A percentile compares a stretch with the other conserved stretches of the same genome.
Conservation (phyloP, 148 eudicot genomes). For the Rhododendron henanense region DNA sequence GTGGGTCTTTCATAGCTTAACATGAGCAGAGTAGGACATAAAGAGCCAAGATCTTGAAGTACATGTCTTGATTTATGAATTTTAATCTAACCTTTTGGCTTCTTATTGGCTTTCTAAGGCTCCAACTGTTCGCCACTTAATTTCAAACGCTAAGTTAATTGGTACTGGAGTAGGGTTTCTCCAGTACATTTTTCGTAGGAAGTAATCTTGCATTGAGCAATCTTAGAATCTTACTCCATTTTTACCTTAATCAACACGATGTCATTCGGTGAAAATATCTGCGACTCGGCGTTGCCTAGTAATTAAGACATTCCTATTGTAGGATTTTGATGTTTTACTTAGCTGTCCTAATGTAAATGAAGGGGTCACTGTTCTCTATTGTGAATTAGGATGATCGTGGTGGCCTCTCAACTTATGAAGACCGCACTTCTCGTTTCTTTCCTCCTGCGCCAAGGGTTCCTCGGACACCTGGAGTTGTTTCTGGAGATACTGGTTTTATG, state of each 20-base stretch:
- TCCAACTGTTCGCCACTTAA: not conserved
- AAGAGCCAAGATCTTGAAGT: not conserved
- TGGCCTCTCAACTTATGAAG: constrained; percentile 60
- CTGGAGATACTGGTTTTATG: constrained; percentile 75
- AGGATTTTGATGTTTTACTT: not conserved
- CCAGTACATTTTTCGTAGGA: not conserved
- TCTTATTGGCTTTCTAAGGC: not conserved
- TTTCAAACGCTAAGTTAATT: not conserved
- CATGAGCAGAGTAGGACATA: not conserved
- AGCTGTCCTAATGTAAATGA: not conserved
- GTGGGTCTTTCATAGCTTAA: not conserved
- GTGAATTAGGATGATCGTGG: constrained; percentile 41
- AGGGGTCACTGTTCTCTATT: constrained; percentile 1
- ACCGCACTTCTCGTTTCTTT: constrained; percentile 88
- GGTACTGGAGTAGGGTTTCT: not conserved
- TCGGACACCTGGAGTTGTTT: constrained; percentile 70
- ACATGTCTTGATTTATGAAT: not conserved
- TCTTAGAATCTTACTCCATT: not conserved
- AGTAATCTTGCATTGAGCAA: not conserved
- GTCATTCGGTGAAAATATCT: not conserved
- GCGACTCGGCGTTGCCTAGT: not conserved
- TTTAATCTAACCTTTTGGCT: not conserved
- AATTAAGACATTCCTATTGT: not conserved
- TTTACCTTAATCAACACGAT: not conserved
- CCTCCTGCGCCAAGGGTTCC: constrained; percentile 94